These are phyloP conservation scores for Adansonia rubrostipa DNA, from an alignment of 441 rosid genomes.

Conservation along the genomic window DNA sequence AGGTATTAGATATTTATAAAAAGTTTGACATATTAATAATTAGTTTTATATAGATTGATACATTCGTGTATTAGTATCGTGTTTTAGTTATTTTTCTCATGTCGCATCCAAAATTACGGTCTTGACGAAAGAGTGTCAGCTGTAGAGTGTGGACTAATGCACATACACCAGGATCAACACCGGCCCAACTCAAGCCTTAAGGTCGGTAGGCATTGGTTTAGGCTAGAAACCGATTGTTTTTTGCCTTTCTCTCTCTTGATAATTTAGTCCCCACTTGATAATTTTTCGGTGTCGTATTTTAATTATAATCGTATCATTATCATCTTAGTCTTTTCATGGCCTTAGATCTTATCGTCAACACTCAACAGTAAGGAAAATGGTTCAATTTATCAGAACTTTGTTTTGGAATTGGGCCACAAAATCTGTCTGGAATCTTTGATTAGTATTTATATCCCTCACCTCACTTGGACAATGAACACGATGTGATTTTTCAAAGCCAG, in stretches of 20 bases:
- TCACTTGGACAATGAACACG: background rate
- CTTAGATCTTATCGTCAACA: background rate
- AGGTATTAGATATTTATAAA: no score
- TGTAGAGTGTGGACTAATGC: background rate
- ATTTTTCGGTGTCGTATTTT: background rate
- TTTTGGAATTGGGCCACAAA: slow-evolving; percentile 2
- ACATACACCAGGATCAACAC: background rate
- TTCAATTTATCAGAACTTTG: background rate
- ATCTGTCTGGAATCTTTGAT: background rate
- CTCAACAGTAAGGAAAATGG: background rate
- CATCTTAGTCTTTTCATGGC: background rate
- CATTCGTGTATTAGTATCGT: background rate
- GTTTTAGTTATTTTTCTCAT: background rate
- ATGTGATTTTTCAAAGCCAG: background rate
- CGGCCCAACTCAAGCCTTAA: background rate
- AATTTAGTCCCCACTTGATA: background rate
- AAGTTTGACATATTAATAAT: background rate
- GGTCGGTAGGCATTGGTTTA: background rate
- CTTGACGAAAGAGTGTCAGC: background rate
- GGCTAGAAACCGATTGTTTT: background rate
- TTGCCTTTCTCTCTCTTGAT: background rate
- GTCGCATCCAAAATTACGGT: background rate
- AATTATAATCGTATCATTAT: background rate
- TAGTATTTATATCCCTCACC: background rate
- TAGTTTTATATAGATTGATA: background rate